Conservation (phyloP, 192 early-diverging fungal species). For the Backusella tuberculispora region DNA sequence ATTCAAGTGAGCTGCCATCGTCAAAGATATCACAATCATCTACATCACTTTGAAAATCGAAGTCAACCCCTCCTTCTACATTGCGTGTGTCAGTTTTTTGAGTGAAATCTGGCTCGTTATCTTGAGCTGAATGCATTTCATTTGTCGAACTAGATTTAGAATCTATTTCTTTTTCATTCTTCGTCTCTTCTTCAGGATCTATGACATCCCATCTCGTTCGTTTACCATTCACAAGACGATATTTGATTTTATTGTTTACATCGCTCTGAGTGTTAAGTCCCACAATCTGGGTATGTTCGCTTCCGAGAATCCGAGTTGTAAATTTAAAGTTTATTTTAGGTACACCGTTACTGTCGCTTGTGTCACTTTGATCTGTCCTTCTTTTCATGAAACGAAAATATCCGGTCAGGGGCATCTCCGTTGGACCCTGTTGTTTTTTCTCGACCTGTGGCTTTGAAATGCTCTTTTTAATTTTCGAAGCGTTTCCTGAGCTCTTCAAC, state of each 20-base stretch:
- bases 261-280: background rate
- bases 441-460: conserved; percentile 1
- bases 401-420: background rate
- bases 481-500: background rate
- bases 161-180: background rate
- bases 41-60: background rate
- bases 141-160: no score
- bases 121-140: background rate
- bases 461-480: conserved; percentile 9
- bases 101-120: background rate
- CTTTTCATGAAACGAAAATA: conserved; percentile 24
- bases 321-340: conserved; percentile 2
- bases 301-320: background rate
- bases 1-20: background rate
- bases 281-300: background rate
- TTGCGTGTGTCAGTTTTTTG: background rate
- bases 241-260: background rate
- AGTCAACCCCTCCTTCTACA: background rate
- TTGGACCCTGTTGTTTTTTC: background rate
- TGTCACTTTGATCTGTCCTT: conserved; percentile 2
- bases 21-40: background rate
- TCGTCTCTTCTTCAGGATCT: background rate
- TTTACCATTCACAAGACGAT: conserved; percentile 16
- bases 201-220: conserved; percentile 32
- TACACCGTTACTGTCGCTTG: background rate